Conservation (phyloP, 2,329 filamentous ascomycete genomes). For the Stagonosporopsis chrysanthemi region DNA sequence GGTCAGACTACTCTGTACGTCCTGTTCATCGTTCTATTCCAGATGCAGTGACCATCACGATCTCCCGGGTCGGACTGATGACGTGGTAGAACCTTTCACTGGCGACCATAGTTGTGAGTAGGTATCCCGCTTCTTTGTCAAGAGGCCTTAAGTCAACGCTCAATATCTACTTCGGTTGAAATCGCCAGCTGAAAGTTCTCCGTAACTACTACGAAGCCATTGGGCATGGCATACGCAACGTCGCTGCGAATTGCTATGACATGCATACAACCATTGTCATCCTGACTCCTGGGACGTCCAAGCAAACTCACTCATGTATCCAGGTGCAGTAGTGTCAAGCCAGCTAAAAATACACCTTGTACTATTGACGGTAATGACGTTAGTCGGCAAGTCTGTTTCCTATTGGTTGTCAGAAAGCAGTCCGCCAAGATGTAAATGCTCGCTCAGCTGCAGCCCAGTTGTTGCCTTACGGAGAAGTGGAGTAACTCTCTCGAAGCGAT, state of each 20-base stretch:
- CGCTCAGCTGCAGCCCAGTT: background rate
- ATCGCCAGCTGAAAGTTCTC: background rate
- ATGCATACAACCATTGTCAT: background rate
- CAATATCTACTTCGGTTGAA: background rate
- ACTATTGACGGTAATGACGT: constrained; percentile 3
- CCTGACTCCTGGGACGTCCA: background rate
- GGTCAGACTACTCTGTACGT: background rate
- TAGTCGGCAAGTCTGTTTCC: background rate
- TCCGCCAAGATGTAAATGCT: background rate
- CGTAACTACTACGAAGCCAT: background rate
- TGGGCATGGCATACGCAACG: background rate
- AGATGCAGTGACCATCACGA: background rate
- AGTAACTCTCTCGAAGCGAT: background rate
- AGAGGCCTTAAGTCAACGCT: background rate
- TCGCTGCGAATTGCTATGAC: background rate
- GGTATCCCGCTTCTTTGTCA: background rate
- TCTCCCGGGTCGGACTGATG: background rate
- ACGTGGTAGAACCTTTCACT: background rate
- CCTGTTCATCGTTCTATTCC: background rate
- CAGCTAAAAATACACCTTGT: constrained; percentile 1
- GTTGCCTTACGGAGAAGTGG: background rate
- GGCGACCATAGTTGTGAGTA: background rate
- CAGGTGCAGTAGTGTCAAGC: background rate
- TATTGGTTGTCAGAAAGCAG: background rate
- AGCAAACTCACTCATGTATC: background rate